These are phyloP conservation scores for Leccinum aurantiacum DNA, from an alignment of 768 basidiomycete genomes.

Conservation along the genomic window DNA sequence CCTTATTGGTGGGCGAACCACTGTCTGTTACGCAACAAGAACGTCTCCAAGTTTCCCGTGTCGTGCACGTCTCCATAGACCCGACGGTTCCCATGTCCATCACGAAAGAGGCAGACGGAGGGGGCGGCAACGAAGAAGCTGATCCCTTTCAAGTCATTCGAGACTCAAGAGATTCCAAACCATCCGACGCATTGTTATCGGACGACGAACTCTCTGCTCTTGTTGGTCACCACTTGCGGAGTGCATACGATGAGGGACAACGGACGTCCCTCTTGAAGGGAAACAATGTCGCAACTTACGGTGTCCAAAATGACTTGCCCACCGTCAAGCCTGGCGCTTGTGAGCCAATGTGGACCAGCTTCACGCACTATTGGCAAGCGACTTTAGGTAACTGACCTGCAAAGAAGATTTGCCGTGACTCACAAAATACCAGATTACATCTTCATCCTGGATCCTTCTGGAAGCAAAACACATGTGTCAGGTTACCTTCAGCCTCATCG, in stretches of 20 bases:
- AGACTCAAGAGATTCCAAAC: conserved; percentile 60
- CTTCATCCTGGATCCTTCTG: conserved; percentile 60
- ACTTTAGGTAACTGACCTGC: conserved; percentile 58
- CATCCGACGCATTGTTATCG: conserved; percentile 69
- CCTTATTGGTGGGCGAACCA: conserved; percentile 63
- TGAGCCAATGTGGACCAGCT: conserved; percentile 88
- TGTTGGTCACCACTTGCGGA: conserved; percentile 43
- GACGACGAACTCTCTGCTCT: conserved; percentile 54
- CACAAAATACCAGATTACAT: conserved; percentile 71
- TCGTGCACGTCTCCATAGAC: conserved; percentile 72
- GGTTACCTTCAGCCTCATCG: conserved; percentile 64
- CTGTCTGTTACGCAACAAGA: conserved; percentile 56
- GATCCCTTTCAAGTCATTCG: conserved; percentile 75
- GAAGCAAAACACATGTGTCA: conserved; percentile 37
- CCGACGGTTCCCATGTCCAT: conserved; percentile 43
- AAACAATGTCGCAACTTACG: conserved; percentile 44
- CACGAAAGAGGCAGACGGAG: conserved; percentile 30
- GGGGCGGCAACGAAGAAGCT: conserved; percentile 38
- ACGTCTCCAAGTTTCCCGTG: conserved; percentile 58
- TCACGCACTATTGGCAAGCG: conserved; percentile 83
- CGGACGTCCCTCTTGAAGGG: conserved; percentile 14
- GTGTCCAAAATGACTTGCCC: conserved; percentile 44
- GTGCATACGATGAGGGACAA: conserved; percentile 67
- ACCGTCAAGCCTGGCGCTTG: conserved; percentile 49
- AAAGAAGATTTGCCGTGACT: conserved; percentile 5